Percentiles rank a stretch among this genome's conserved stretches.
These are phyloP conservation scores for Raffaelea albimanens DNA, from an alignment of 2,329 filamentous ascomycete species.

Conservation along the genomic window DNA sequence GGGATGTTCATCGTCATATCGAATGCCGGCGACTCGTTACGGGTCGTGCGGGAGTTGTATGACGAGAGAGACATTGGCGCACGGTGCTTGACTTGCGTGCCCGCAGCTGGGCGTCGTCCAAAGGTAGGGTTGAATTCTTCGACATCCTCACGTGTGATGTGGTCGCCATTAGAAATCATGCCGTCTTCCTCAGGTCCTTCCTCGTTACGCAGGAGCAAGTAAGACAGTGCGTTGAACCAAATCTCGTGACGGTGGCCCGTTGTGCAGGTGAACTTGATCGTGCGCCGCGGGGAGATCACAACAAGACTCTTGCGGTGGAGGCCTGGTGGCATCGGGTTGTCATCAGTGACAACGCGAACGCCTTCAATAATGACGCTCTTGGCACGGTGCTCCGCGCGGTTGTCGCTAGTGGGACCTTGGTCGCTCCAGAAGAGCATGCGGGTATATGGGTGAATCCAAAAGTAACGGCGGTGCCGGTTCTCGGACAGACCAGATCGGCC, in stretches of 20 bases:
- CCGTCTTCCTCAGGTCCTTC: conserved; percentile 35
- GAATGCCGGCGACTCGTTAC: conserved; percentile 51
- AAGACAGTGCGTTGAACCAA: conserved; percentile 96
- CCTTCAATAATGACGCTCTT: conserved; percentile 95
- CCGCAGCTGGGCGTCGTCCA: conserved; percentile 16
- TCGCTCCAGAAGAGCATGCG: conserved; percentile 96
- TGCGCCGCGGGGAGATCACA: conserved; percentile 78
- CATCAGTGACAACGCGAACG: conserved; percentile 83
- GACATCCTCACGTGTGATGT: conserved; percentile 52
- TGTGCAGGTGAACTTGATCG: conserved; percentile 87
- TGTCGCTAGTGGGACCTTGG: conserved; percentile 70
- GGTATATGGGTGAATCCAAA: conserved; percentile 98
- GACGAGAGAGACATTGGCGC: conserved; percentile 63
- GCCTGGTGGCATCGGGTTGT: conserved; percentile 90
- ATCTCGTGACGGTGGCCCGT: conserved; percentile 94
- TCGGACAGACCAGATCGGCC: conserved; percentile 83
- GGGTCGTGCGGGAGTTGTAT: conserved; percentile 65
- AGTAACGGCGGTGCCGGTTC: conserved; percentile 88
- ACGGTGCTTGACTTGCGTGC: conserved; percentile 34
- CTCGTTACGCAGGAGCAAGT: conserved; percentile 72
- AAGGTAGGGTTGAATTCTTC: conserved; percentile 74
- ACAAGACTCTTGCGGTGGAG: conserved; percentile 90
- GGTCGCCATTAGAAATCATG: conserved; percentile 36
- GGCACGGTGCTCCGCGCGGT: conserved; percentile 61
- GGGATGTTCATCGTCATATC: conserved; percentile 41